These are phyloP conservation scores for Beauveria sp. DNA, from an alignment of 2,329 filamentous ascomycete genomes.

Conservation along the genomic window DNA sequence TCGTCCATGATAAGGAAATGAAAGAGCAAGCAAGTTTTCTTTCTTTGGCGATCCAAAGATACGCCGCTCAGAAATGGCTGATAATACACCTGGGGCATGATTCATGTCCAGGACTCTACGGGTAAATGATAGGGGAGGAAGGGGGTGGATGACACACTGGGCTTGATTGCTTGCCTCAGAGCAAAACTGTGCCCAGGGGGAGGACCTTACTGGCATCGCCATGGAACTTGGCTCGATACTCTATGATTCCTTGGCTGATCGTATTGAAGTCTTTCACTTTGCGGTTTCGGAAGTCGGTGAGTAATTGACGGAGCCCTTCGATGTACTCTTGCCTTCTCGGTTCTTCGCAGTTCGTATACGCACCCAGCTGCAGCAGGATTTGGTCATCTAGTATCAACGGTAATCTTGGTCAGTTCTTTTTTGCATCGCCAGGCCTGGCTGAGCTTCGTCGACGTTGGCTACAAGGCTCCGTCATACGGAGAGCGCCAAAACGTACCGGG, in stretches of 20 bases:
- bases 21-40: background rate
- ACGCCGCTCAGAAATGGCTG: background rate
- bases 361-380: slow-evolving; percentile 65
- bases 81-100: background rate
- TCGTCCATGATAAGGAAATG: background rate
- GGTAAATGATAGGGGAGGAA: background rate
- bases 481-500: slow-evolving; percentile 30
- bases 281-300: slow-evolving; percentile 50
- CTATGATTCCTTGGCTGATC: slow-evolving; percentile 60
- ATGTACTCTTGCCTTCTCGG: slow-evolving; percentile 56
- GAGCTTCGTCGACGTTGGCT: background rate
- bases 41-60: background rate
- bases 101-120: background rate
- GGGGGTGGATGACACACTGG: background rate
- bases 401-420: slow-evolving; percentile 39
- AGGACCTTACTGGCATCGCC: slow-evolving; percentile 58
- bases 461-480: slow-evolving; percentile 8
- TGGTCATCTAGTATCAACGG: slow-evolving; percentile 53
- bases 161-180: slow-evolving; percentile 18
- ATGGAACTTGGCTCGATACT: slow-evolving; percentile 57
- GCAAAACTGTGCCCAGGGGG: slow-evolving; percentile 41
- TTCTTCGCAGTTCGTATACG: slow-evolving; percentile 54
- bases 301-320: slow-evolving; percentile 51
- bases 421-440: slow-evolving; percentile 24
- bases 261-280: slow-evolving; percentile 58